A percentile compares a stretch with the other conserved stretches of the same genome.
phyloP scores from a whole-genome alignment of 176 grass and related monocot species.

The Secale cereale region DNA sequence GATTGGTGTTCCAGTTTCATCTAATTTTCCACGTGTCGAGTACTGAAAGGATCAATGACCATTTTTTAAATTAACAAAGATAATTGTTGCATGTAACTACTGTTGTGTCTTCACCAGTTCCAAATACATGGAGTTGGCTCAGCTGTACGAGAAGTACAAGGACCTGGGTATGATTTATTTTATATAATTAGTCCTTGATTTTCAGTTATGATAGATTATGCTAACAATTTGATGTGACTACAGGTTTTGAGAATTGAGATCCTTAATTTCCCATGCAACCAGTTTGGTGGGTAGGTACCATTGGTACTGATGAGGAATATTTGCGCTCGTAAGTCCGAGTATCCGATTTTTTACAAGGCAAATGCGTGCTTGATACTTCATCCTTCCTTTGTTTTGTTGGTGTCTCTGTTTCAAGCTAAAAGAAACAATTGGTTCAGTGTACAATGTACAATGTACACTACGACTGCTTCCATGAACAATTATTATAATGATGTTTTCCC shows the following conservation, averaged over 20 bases:
- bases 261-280: too few species aligned
- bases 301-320: too few species aligned
- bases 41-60: not conserved
- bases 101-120: slow-evolving; percentile 73
- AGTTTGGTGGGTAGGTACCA: too few species aligned
- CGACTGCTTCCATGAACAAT: too few species aligned
- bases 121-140: slow-evolving; percentile 60
- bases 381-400: too few species aligned
- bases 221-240: slow-evolving; percentile 18
- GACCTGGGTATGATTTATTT: slow-evolving; percentile 34
- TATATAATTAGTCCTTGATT: not conserved
- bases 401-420: too few species aligned
- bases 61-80: slow-evolving; percentile 14
- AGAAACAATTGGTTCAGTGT: too few species aligned
- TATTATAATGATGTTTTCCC: too few species aligned
- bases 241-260: slow-evolving; percentile 79
- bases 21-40: not conserved
- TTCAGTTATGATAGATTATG: not conserved
- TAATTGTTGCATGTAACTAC: not conserved
- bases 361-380: too few species aligned
- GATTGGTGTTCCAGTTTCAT: not conserved
- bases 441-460: too few species aligned
- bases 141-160: slow-evolving; percentile 74
- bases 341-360: too few species aligned
- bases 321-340: too few species aligned